Percentiles rank a stretch among this genome's conserved stretches.
Evolutionary conservation across 192 early-diverging fungal species (phyloP).

Genomic region (Dimargaris xerosporica): DNA sequence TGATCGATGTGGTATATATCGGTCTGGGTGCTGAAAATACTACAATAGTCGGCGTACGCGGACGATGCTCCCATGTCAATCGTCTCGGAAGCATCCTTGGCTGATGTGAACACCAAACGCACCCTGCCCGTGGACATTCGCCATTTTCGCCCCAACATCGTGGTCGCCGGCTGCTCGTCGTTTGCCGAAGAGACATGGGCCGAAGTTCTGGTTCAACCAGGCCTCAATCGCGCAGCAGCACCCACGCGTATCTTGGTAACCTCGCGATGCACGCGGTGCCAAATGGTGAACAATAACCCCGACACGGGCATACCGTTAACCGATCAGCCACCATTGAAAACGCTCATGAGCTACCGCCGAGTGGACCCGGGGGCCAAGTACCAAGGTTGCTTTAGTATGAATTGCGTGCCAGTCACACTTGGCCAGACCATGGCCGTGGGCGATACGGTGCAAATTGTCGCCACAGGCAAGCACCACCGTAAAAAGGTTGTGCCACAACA

Average conservation of each 20-base stretch:
- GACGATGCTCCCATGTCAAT: slow-evolving; percentile 50
- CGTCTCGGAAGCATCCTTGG: slow-evolving; percentile 30
- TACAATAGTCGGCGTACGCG: slow-evolving; percentile 35
- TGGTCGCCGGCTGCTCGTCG: slow-evolving; percentile 28
- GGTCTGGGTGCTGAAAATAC: neutral
- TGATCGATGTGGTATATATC: neutral
- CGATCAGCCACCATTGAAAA: slow-evolving; percentile 7
- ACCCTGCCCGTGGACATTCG: slow-evolving; percentile 21
- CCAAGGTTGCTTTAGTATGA: slow-evolving; percentile 30
- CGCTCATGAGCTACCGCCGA: slow-evolving; percentile 6
- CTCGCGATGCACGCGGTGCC: slow-evolving; percentile 6
- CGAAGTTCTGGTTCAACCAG: slow-evolving; percentile 12
- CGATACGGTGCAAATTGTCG: slow-evolving; percentile 13
- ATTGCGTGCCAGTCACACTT: slow-evolving; percentile 17
- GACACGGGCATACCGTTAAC: neutral
- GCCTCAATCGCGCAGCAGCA: too few species aligned
- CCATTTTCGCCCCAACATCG: slow-evolving; percentile 56
- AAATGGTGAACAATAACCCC: slow-evolving; percentile 7
- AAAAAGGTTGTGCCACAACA: too few species aligned
- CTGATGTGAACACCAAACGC: slow-evolving; percentile 33
- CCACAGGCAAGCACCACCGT: neutral
- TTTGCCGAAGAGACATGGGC: slow-evolving; percentile 49
- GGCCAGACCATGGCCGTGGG: slow-evolving; percentile 16
- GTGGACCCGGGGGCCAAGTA: slow-evolving; percentile 21
- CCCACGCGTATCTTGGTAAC: neutral